Evolutionary conservation across 805 yeast species (phyloP).

Genomic region (Myxozyma sirexii): DNA sequence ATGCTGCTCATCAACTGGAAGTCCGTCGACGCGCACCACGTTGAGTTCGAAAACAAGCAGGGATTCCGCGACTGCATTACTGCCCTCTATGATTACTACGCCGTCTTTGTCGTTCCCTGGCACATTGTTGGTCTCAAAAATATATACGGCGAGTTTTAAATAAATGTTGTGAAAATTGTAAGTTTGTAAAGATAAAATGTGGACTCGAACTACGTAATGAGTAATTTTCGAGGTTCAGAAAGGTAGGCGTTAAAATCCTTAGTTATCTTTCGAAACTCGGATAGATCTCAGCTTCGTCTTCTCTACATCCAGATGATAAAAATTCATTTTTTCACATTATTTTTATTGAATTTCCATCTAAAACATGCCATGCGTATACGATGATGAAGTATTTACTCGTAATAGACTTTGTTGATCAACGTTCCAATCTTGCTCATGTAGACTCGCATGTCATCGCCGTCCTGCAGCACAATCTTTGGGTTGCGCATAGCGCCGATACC

Average conservation of each 20-base stretch:
- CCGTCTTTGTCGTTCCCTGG: neutral
- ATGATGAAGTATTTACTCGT: neutral
- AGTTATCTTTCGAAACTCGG: too few relatives aligned
- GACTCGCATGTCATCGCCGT: neutral
- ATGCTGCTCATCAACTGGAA: neutral
- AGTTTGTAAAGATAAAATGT: too few relatives aligned
- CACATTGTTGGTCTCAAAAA: neutral
- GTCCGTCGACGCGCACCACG: neutral
- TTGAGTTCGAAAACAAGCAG: neutral
- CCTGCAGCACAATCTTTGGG: neutral
- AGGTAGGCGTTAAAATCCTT: too few relatives aligned
- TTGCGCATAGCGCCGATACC: constrained; percentile 49
- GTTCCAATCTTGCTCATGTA: constrained; percentile 1
- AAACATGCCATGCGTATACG: too few relatives aligned
- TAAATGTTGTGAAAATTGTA: too few relatives aligned
- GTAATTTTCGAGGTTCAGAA: too few relatives aligned
- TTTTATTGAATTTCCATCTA: too few relatives aligned
- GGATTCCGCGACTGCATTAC: neutral
- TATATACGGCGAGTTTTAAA: neutral
- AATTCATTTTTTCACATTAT: too few relatives aligned
- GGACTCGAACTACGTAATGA: too few relatives aligned
- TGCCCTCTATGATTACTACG: neutral
- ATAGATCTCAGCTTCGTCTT: too few relatives aligned
- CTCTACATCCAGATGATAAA: too few relatives aligned
- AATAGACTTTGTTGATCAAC: neutral